These are phyloP conservation scores for Talaromyces thailandensis DNA, from an alignment of 495 filamentous ascomycete species.

Conservation along the genomic window DNA sequence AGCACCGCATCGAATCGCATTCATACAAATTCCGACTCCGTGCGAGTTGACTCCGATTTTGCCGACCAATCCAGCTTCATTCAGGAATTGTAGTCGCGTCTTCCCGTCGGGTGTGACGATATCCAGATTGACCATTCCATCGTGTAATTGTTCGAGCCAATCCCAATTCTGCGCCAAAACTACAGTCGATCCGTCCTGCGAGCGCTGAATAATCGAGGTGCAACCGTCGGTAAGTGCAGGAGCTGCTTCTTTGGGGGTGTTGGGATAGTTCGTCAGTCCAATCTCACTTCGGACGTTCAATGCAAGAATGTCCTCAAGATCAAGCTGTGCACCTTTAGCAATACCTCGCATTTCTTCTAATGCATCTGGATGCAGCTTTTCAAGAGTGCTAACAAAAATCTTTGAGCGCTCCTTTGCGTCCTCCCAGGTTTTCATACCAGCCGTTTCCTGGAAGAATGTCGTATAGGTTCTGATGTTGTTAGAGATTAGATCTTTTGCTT, in stretches of 20 bases:
- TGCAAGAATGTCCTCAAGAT: conserved; percentile 40
- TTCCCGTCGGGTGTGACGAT: conserved; percentile 27
- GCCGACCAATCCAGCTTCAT: conserved; percentile 48
- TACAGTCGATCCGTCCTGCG: conserved; percentile 9
- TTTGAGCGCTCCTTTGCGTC: conserved; percentile 34
- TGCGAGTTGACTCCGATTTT: conserved; percentile 49
- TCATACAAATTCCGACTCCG: conserved; percentile 47
- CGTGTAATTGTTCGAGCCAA: conserved; percentile 16
- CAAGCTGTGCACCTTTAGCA: conserved; percentile 35
- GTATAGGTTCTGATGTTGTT: conserved; percentile 44
- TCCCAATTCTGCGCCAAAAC: conserved; percentile 53
- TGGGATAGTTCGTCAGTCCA: conserved; percentile 36
- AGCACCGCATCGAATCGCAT: conserved; percentile 44
- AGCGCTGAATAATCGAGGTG: conserved; percentile 37
- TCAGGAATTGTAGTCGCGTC: conserved; percentile 14
- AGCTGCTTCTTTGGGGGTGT: neutral
- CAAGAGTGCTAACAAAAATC: conserved; percentile 33
- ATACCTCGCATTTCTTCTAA: conserved; percentile 45
- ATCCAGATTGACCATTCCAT: conserved; percentile 36
- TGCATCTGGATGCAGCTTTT: conserved; percentile 33
- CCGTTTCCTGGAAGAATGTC: conserved; percentile 38
- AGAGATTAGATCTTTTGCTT: conserved; percentile 33
- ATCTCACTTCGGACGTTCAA: conserved; percentile 50
- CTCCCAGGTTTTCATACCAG: conserved; percentile 37
- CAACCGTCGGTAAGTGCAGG: conserved; percentile 39